A percentile compares a stretch with the other conserved stretches of the same genome.
These are phyloP conservation scores for Zasmidium angulare DNA, from an alignment of 2,329 filamentous ascomycete species.

Conservation along the genomic window DNA sequence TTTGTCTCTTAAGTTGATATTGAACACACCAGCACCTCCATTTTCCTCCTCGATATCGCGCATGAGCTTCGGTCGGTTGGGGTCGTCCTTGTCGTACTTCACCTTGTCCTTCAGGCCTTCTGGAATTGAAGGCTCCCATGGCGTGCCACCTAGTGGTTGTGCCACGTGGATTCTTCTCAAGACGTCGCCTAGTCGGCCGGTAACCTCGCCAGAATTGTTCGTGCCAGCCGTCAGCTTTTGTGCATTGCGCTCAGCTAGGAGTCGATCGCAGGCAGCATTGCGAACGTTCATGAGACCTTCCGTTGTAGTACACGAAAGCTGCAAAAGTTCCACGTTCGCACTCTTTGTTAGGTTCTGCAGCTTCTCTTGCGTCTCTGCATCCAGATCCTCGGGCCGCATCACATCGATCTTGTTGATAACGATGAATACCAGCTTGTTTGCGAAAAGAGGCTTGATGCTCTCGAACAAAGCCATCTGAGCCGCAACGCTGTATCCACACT, in stretches of 20 bases:
- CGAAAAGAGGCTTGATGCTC: conserved; percentile 94
- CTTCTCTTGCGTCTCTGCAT: conserved; percentile 72
- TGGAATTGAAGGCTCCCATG: conserved; percentile 78
- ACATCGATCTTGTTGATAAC: conserved; percentile 99
- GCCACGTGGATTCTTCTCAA: conserved; percentile 95
- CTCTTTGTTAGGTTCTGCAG: conserved; percentile 79
- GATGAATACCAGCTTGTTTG: conserved; percentile 95
- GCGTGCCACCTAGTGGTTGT: conserved; percentile 78
- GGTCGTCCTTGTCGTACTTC: conserved; percentile 89
- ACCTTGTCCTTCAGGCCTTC: conserved; percentile 75
- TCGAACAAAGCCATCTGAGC: conserved; percentile 94
- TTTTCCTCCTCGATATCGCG: conserved; percentile 88
- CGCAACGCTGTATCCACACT: conserved; percentile 90
- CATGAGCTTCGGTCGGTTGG: conserved; percentile 76
- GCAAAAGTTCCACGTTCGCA: conserved; percentile 86
- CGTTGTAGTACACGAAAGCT: conserved; percentile 90
- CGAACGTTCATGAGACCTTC: conserved; percentile 94
- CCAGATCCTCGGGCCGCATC: conserved; percentile 80
- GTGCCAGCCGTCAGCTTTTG: conserved; percentile 92
- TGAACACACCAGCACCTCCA: conserved; percentile 94
- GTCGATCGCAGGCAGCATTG: conserved; percentile 88
- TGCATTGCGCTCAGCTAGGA: conserved; percentile 88
- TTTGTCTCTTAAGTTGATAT: conserved; percentile 83
- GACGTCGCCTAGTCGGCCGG: conserved; percentile 83
- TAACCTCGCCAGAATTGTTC: conserved; percentile 71